Base-by-base conservation (phyloP, 768 basidiomycete species). In the Tephrocybe sp. region DNA sequence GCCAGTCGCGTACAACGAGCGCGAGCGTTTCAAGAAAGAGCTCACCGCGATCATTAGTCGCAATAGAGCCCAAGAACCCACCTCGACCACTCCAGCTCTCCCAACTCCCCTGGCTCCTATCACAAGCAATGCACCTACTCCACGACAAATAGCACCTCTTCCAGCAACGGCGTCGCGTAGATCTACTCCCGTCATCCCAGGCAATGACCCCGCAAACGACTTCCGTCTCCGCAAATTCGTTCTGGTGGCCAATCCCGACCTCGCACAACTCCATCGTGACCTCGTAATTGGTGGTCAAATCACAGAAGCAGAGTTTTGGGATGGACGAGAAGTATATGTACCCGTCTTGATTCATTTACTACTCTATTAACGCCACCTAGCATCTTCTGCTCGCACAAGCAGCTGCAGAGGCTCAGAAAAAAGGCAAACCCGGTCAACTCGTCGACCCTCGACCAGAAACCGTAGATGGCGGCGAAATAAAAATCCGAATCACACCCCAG, bases 281-380 rank as follows among this genome's bases (percentile, higher is more conserved):
- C 80, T 98, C 52, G 97, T 98, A 39, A 82, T 91, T 67, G 75
- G 74, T 23, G 83, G 86, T 9, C 86, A 90, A 55, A 88, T 99
- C 24, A 87, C 86, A 1, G 94, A 98, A 66, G 79, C 82, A 0
- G 97, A 99, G 57, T 99, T 98, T 65, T 98, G 97, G 97, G 93
- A 94, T 53, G 92, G 93, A 25, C 77, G 97, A 61, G 89, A 97
- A 79, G 92, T 97, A 38, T 47, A 48, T 47, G 41, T 52, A 47
- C 41, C 38, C 12, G 47, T 10, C 45, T 30, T 53, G 49, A 46
- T 56, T 42, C 47, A 57, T 61, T 29, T 42, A 46, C 5, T 10
- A 34, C 33, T 34, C 5, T 9, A 7, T 56, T 50, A 45, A 27
- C 56, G 30, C 37, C 37, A 21, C 27, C 59, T 59, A 92, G 90